Evolutionary conservation across 2,329 filamentous ascomycete species (phyloP), one percentile per base, ranked within the genome.

Genomic region (Ilyonectria destructans): DNA sequence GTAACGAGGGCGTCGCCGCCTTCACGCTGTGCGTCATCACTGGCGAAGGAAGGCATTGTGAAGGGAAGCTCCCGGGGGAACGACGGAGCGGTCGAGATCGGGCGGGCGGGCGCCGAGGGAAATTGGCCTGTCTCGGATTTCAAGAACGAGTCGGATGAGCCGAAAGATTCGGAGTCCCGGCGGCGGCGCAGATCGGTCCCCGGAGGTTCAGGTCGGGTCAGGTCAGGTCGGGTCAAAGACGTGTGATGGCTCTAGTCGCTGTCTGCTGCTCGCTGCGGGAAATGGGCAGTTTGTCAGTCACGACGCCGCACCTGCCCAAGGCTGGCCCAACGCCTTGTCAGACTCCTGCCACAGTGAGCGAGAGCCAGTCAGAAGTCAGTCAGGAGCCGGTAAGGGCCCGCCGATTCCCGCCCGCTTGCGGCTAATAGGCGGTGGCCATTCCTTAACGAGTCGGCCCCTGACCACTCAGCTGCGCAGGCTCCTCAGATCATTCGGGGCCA

Each of bases 1-100:
- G 82, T 82, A 79, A 92, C 83, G 70, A 92, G 86, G 62, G 72
- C 74, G 69, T 75, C 75, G 35, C 70, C 69, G 60, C 63, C 64
- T 59, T 63, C 52, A 37, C 66, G 69, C 51, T 58, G 60, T 40
- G 68, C 55, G 37, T 62, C 69, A 65, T 72, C 75, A 35, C 75
- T 66, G 49, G 67, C 43, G 49, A 54, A 49, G 49, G 70, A 55
- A 15, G 69, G 58, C 64, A 69, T 69, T 49, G 46, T 51, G 54
- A 54, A 33, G 54, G 52, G 17, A n/a, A 35, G 57, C 29, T 29
- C 43, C 45, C 23, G 58, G 35, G 37, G 55, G 40, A n/a, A n/a
- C 55, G 58, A 52, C 33, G 62, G 60, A 48, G 52, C 37, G 62
- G 40, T 43, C n/a, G 15, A 7, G 40, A n/a, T 7, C 15, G 43